Evolutionary conservation across 2,329 filamentous ascomycete genomes (phyloP).

Genomic region (Phialophora expanda): DNA sequence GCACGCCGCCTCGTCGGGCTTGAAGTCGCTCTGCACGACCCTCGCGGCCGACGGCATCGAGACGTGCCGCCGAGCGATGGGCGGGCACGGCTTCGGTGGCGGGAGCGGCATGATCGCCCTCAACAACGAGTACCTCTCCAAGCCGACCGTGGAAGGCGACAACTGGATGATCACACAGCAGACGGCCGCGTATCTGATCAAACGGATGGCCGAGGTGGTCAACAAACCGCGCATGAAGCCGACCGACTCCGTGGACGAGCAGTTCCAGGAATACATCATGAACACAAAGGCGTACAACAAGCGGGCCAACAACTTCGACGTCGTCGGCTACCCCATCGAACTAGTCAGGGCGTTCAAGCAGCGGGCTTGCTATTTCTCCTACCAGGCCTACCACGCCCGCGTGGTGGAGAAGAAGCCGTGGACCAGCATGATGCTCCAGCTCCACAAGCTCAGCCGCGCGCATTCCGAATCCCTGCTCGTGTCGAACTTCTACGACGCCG

Average conservation of each 20-base stretch:
- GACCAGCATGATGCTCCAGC: slow-evolving; percentile 50
- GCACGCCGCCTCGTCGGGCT: slow-evolving; percentile 59
- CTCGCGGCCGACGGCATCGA: slow-evolving; percentile 61
- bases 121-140: slow-evolving; percentile 58
- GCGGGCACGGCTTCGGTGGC: slow-evolving; percentile 61
- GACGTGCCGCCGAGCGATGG: slow-evolving; percentile 59
- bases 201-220: slow-evolving; percentile 55
- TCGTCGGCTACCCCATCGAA: slow-evolving; percentile 46
- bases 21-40: slow-evolving; percentile 61
- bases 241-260: slow-evolving; percentile 49
- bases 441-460: slow-evolving; percentile 46
- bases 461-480: slow-evolving; percentile 58
- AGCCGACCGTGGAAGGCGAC: slow-evolving; percentile 62
- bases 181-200: slow-evolving; percentile 57
- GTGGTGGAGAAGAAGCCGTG: slow-evolving; percentile 54
- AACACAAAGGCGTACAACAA: slow-evolving; percentile 34
- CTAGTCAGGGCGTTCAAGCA: slow-evolving; percentile 55
- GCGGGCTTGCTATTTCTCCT: slow-evolving; percentile 50
- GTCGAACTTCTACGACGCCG: slow-evolving; percentile 52
- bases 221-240: slow-evolving; percentile 43
- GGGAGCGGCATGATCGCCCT: slow-evolving; percentile 59
- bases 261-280: slow-evolving; percentile 49
- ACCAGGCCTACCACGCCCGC: slow-evolving; percentile 51
- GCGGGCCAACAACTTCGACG: slow-evolving; percentile 35
- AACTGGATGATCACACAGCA: slow-evolving; percentile 65